Percentiles rank a stretch among this genome's conserved stretches.
Evolutionary conservation across 2,329 filamentous ascomycete species (phyloP).

Genomic region (Neofusicoccum cordaticola): DNA sequence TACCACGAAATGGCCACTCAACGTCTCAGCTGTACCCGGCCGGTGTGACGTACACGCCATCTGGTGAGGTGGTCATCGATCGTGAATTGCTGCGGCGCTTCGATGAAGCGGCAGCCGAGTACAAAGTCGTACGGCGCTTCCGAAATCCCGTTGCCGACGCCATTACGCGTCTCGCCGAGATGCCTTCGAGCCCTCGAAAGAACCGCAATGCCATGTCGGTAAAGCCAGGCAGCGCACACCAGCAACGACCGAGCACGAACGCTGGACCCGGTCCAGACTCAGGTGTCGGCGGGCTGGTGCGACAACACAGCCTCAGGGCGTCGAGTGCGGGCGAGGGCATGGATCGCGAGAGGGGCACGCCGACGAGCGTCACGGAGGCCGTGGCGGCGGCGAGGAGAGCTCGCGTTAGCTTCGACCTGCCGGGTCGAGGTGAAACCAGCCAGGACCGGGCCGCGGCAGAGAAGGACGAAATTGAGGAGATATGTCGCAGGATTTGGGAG

Average conservation of each 20-base stretch:
- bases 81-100: conserved; percentile 64
- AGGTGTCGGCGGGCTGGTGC: conserved; percentile 1
- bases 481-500: conserved; percentile 41
- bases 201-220: not conserved
- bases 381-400: conserved; percentile 24
- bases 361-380: conserved; percentile 22
- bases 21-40: conserved; percentile 20
- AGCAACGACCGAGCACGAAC: conserved; percentile 24
- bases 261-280: conserved; percentile 20
- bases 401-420: conserved; percentile 13
- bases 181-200: conserved; percentile 44
- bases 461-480: conserved; percentile 33
- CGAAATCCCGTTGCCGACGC: conserved; percentile 68
- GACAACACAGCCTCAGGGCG: conserved; percentile 27
- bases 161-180: conserved; percentile 52
- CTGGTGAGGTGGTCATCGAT: conserved; percentile 47
- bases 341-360: conserved; percentile 24
- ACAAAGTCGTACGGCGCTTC: conserved; percentile 69
- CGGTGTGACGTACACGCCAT: conserved; percentile 18
- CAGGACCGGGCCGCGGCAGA: conserved; percentile 1
- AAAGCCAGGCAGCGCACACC: not conserved
- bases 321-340: conserved; percentile 21
- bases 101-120: conserved; percentile 69
- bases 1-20: conserved; percentile 36
- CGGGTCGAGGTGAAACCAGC: conserved; percentile 14